Conservation (phyloP, 2,329 filamentous ascomycete genomes). For the Paraconiothyrium brasiliense region DNA sequence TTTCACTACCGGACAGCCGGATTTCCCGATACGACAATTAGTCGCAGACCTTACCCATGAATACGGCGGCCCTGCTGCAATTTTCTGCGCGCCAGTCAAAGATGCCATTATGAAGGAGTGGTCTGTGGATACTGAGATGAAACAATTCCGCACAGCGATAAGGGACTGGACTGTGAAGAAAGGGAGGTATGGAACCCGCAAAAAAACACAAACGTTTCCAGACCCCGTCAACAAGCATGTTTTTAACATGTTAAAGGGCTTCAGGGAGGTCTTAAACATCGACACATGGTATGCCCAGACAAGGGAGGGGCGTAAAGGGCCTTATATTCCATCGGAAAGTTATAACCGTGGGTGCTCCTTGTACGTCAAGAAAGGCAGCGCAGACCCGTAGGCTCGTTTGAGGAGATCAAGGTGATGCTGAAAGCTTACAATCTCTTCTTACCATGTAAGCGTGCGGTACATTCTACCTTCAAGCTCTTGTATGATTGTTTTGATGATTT, state of each 20-base stretch:
- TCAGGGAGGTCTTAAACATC: neutral
- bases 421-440: too few relatives aligned
- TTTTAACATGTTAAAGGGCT: neutral
- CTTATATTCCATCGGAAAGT: too few relatives aligned
- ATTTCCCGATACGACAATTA: neutral
- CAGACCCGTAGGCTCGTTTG: too few relatives aligned
- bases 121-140: neutral
- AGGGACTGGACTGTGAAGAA: too few relatives aligned
- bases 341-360: too few relatives aligned
- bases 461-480: too few relatives aligned
- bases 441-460: too few relatives aligned
- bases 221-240: constrained; percentile 4
- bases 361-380: too few relatives aligned
- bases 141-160: neutral
- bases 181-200: too few relatives aligned
- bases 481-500: too few relatives aligned
- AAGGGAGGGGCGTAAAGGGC: too few relatives aligned
- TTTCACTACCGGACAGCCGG: neutral
- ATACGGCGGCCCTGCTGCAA: neutral
- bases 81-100: neutral
- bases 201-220: neutral
- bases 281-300: neutral
- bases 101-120: neutral
- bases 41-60: constrained; percentile 4
- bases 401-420: too few relatives aligned